These are phyloP conservation scores for Clathrospora elynae DNA, from an alignment of 2,329 filamentous ascomycete genomes.

Conservation along the genomic window DNA sequence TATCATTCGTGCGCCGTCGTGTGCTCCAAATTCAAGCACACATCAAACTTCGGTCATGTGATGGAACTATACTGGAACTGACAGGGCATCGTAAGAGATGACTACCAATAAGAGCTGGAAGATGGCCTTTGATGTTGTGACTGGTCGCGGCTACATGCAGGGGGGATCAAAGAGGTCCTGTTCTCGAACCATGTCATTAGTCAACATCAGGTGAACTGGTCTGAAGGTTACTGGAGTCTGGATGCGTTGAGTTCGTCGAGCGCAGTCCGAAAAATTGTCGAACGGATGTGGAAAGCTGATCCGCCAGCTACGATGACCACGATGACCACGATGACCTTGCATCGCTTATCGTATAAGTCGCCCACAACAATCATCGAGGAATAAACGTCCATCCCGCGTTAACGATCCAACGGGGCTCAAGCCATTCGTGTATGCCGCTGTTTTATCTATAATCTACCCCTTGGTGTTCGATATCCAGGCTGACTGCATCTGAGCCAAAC, in stretches of 20 bases:
- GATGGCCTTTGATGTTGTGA: slow-evolving; percentile 21
- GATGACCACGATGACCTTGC: too few relatives aligned
- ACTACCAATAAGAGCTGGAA: slow-evolving; percentile 33
- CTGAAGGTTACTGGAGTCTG: too few relatives aligned
- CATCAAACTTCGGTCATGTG: slow-evolving; percentile 40
- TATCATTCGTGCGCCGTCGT: slow-evolving; percentile 36
- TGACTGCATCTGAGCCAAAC: slow-evolving; percentile 11
- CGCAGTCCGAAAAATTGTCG: too few relatives aligned
- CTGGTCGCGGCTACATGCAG: slow-evolving; percentile 32
- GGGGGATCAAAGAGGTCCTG: slow-evolving; percentile 23
- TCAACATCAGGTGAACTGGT: too few relatives aligned
- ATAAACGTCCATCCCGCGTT: too few relatives aligned
- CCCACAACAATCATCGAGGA: too few relatives aligned
- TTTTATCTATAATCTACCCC: slow-evolving; percentile 3
- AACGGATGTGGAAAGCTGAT: too few relatives aligned
- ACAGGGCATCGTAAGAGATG: slow-evolving; percentile 14
- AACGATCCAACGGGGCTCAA: too few relatives aligned
- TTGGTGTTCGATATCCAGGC: background rate
- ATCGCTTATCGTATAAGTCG: too few relatives aligned
- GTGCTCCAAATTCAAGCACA: slow-evolving; percentile 35
- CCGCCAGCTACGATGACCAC: too few relatives aligned
- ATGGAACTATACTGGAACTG: slow-evolving; percentile 29
- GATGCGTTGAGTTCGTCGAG: background rate
- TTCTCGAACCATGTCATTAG: too few relatives aligned
- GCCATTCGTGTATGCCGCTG: background rate